Base-by-base conservation (phyloP, 2,329 filamentous ascomycete genomes). In the Pseudocercospora vitis region DNA sequence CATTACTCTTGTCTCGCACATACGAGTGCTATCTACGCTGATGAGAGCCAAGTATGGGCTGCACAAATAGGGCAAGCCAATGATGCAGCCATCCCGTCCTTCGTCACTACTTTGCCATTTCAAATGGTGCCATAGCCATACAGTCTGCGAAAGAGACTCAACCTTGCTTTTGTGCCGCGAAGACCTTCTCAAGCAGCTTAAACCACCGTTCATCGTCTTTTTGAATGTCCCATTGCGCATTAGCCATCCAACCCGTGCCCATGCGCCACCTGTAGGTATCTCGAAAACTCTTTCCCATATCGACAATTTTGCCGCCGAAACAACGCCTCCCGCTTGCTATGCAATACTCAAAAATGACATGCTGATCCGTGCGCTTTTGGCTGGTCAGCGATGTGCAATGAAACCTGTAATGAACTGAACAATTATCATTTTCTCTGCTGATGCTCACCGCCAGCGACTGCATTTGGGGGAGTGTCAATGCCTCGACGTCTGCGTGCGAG, bases 391-490 rank as follows among this genome's bases (percentile, higher is more conserved):
- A 11, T 47, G 21, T 14, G 26, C 26, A 31, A 35, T 11, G 44
- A 19, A 31, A 45, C 3, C 11, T 23, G 18, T 39, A 51, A 28
- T 24, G 52, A 52, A 52, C 12, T 31, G 9, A 40, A 26, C n/a
- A n/a, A n/a, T n/a, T n/a, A 52, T 46, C 57, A 50, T 40, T 53
- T 55, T 9, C 44, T 50, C 24, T 54, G 52, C 37, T 67, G 63
- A 1, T 60, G 64, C 7, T 56, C 60, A 16, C 52, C 56, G 29
- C 56, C 60, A 11, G 62, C 60, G 45, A 54, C 64, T n/a, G 42
- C 24, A n/a, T n/a, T n/a, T n/a, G 59, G 61, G 3, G 68, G 66
- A 2, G 68, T 70, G 19, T 68, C 64, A 28, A 68, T 61, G 21
- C 64, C 68, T 33, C 58, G 57, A 44, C 59, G 61, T 21, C 56